These are phyloP conservation scores for Takakia lepidozioides DNA, from an alignment of 225 moss, liverwort and hornwort species.

Conservation along the genomic window DNA sequence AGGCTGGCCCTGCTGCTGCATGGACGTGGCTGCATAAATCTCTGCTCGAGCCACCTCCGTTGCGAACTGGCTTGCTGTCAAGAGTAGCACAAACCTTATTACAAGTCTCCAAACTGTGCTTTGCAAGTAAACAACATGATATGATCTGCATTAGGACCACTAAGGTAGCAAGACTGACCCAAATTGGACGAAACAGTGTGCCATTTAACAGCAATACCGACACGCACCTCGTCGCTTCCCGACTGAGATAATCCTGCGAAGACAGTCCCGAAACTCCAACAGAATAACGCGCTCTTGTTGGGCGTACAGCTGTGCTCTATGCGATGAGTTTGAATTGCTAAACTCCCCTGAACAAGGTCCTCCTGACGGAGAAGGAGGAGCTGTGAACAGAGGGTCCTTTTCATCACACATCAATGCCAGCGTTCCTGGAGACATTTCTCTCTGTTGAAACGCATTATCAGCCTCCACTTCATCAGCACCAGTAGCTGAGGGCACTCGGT, in stretches of 20 bases:
- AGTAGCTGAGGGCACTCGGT: slow-evolving; percentile 8
- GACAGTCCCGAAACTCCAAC: slow-evolving; percentile 41
- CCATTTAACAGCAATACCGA: background rate
- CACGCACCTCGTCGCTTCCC: slow-evolving; percentile 43
- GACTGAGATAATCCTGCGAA: slow-evolving; percentile 35
- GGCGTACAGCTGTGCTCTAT: slow-evolving; percentile 31
- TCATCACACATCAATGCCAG: slow-evolving; percentile 63
- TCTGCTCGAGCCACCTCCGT: slow-evolving; percentile 23
- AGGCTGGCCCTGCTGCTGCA: slow-evolving; percentile 18
- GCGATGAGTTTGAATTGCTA: slow-evolving; percentile 20
- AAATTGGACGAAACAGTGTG: too few relatives aligned
- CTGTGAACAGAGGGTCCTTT: slow-evolving; percentile 52
- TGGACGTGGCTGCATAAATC: slow-evolving; percentile 16
- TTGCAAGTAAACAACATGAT: background rate
- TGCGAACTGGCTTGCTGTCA: slow-evolving; percentile 35
- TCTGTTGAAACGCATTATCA: slow-evolving; percentile 17
- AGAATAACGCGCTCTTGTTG: slow-evolving; percentile 47
- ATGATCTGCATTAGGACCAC: background rate
- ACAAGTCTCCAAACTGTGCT: background rate
- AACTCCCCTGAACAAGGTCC: slow-evolving; percentile 21
- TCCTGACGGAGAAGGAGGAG: slow-evolving; percentile 39
- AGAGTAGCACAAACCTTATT: background rate
- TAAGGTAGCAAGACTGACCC: background rate
- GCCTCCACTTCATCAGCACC: slow-evolving; percentile 24
- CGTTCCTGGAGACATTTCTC: slow-evolving; percentile 54